Evolutionary conservation across 176 grass and related monocot genomes (phyloP).

Genomic region (Cymbopogon citratus): DNA sequence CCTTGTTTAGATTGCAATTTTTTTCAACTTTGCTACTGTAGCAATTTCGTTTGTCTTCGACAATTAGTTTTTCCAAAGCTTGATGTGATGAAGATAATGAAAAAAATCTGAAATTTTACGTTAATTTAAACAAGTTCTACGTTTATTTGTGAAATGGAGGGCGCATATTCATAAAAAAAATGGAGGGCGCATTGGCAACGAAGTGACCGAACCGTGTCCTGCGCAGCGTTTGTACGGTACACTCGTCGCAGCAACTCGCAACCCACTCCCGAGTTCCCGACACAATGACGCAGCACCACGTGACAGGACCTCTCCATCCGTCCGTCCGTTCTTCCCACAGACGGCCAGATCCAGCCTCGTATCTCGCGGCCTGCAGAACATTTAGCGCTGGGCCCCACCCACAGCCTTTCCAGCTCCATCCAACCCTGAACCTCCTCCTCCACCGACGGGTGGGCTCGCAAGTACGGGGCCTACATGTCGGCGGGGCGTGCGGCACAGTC

Average conservation of each 20-base stretch:
- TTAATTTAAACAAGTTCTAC: no score
- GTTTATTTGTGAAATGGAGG: no score
- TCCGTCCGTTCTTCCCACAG: slow-evolving; percentile 26
- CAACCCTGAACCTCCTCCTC: no score
- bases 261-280: background rate
- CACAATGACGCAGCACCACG: slow-evolving; percentile 30
- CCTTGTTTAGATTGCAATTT: no score
- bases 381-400: background rate
- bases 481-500: background rate
- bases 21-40: no score
- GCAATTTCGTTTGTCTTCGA: no score
- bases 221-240: background rate
- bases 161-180: no score
- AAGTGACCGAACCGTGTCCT: no score
- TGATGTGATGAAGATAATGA: no score
- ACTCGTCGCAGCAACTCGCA: background rate
- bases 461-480: background rate
- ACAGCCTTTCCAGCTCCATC: background rate
- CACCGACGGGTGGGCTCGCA: background rate
- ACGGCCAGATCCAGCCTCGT: slow-evolving; percentile 37
- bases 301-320: slow-evolving; percentile 11
- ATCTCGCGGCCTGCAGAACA: background rate
- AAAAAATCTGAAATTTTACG: no score
- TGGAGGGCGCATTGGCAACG: no score
- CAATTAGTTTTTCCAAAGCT: no score